Evolutionary conservation across 768 basidiomycete genomes (phyloP).

Genomic region (Auriscalpium orientale): DNA sequence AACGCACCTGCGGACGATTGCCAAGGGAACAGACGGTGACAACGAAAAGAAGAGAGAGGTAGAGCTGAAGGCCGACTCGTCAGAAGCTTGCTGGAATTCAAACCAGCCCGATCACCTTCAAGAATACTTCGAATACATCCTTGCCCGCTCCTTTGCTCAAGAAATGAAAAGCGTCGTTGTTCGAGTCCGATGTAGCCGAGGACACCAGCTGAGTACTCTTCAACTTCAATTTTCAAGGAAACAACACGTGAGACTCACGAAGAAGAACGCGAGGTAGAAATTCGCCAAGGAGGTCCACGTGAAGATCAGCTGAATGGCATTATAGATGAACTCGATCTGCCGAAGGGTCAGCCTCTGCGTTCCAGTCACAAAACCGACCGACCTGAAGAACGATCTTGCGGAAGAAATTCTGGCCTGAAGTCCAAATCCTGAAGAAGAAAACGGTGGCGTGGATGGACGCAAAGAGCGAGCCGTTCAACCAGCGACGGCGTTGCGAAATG

Average conservation of each 20-base stretch:
- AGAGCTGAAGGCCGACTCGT: slow-evolving; percentile 42
- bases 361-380: background rate
- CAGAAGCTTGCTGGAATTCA: background rate
- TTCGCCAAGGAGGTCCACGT: slow-evolving; percentile 93
- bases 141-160: slow-evolving; percentile 63
- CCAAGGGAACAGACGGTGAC: slow-evolving; percentile 83
- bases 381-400: slow-evolving; percentile 69
- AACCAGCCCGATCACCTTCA: slow-evolving; percentile 29
- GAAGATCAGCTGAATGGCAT: slow-evolving; percentile 81
- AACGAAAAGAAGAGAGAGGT: slow-evolving; percentile 79
- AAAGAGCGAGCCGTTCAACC: slow-evolving; percentile 86
- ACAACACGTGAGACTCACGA: slow-evolving; percentile 43
- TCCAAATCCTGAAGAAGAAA: slow-evolving; percentile 84
- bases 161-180: slow-evolving; percentile 74
- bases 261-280: slow-evolving; percentile 93
- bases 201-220: slow-evolving; percentile 54
- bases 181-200: slow-evolving; percentile 56
- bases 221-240: slow-evolving; percentile 16
- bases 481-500: slow-evolving; percentile 88
- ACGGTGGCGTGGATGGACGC: slow-evolving; percentile 89
- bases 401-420: slow-evolving; percentile 84
- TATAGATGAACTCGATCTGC: slow-evolving; percentile 89
- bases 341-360: background rate
- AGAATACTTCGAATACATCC: slow-evolving; percentile 72
- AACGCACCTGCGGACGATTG: slow-evolving; percentile 65